These are phyloP conservation scores for Schizothecium vesticola DNA, from an alignment of 495 filamentous ascomycete species.

Conservation along the genomic window DNA sequence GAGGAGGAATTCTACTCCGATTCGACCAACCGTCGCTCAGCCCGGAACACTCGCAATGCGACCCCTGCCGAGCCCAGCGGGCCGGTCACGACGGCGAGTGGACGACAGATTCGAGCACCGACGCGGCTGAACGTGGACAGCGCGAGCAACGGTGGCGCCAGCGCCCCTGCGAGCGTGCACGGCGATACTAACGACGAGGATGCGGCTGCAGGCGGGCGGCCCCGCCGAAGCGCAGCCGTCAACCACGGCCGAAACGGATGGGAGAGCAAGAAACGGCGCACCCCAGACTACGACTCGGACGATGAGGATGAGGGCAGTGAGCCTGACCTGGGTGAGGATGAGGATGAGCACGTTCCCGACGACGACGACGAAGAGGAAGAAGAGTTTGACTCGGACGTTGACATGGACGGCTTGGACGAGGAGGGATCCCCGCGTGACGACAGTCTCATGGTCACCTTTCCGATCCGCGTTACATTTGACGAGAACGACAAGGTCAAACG, in stretches of 20 bases:
- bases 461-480: constrained; percentile 29
- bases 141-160: constrained; percentile 36
- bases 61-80: constrained; percentile 63
- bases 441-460: constrained; percentile 55
- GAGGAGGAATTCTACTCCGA: constrained; percentile 72
- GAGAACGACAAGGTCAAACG: constrained; percentile 25
- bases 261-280: constrained; percentile 59
- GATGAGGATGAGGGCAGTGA: constrained; percentile 62
- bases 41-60: constrained; percentile 63
- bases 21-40: constrained; percentile 64
- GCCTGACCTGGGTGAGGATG: constrained; percentile 54
- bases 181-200: constrained; percentile 28
- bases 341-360: constrained; percentile 47
- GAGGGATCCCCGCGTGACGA: constrained; percentile 25
- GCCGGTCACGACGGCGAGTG: constrained; percentile 87
- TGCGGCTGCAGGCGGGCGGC: constrained; percentile 27
- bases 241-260: constrained; percentile 42
- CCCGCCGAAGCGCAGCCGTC: constrained; percentile 37
- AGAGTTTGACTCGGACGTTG: constrained; percentile 53
- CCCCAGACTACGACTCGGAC: constrained; percentile 65
- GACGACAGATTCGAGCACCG: constrained; percentile 73
- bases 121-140: constrained; percentile 76
- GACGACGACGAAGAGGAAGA: constrained; percentile 55
- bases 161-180: constrained; percentile 32
- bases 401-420: constrained; percentile 46